Evolutionary conservation across 371 early-diverging fungal genomes (phyloP).

Genomic region (Blyttiomyces sp.): DNA sequence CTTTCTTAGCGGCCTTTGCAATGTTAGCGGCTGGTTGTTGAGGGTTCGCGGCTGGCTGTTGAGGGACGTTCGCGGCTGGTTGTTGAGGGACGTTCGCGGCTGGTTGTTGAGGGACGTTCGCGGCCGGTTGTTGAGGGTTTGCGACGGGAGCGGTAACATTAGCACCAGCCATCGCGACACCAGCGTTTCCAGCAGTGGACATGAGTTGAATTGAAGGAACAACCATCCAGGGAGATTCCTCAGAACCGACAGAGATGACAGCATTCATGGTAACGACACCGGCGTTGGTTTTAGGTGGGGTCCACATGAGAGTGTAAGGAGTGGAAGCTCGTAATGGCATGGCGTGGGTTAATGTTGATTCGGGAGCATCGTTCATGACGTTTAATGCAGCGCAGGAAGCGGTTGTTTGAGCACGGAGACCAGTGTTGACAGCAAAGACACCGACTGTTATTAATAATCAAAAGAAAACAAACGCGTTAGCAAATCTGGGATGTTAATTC

Average conservation of each 20-base stretch:
- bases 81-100: too few relatives aligned
- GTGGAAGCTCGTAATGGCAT: neutral
- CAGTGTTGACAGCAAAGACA: neutral
- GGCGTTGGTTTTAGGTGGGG: constrained; percentile 11
- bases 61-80: too few relatives aligned
- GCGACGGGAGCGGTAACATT: too few relatives aligned
- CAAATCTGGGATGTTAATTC: neutral
- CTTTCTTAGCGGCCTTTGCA: too few relatives aligned
- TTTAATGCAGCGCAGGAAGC: neutral
- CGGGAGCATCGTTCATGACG: constrained; percentile 11
- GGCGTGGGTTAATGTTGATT: constrained; percentile 13
- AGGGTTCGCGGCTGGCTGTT: too few relatives aligned
- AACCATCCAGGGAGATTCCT: neutral
- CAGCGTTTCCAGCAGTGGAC: too few relatives aligned
- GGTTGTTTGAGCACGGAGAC: constrained; percentile 9
- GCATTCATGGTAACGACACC: constrained; percentile 12
- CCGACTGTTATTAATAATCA: too few relatives aligned
- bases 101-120: too few relatives aligned
- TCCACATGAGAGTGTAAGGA: constrained; percentile 8
- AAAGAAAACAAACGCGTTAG: constrained; percentile 1
- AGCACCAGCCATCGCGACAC: too few relatives aligned
- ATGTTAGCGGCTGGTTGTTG: too few relatives aligned
- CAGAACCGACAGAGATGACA: constrained; percentile 4
- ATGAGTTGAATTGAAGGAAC: too few relatives aligned
- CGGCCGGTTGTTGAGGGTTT: too few relatives aligned